A percentile compares a stretch with the other conserved stretches of the same genome.
Evolutionary conservation across 257 asterid genomes (phyloP).

Genomic region (Fraxinus excelsior): DNA sequence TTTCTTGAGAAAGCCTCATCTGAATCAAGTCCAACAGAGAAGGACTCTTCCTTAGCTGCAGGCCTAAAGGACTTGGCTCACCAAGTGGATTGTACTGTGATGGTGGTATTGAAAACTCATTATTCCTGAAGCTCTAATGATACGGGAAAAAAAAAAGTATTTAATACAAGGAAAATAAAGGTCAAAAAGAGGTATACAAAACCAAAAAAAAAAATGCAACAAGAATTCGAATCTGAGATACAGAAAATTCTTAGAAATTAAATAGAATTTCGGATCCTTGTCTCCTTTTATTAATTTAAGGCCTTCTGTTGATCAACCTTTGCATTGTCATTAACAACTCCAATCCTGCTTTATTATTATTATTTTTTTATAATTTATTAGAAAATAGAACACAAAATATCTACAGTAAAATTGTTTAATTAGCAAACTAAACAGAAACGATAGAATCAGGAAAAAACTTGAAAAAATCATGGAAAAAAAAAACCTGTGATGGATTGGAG

Average conservation of each 20-base stretch:
- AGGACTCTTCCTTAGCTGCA: constrained; percentile 52
- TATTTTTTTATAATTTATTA: neutral
- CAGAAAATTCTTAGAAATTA: neutral
- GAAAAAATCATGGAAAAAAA: neutral
- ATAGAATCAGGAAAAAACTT: neutral
- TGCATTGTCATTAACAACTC: neutral
- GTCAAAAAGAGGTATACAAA: neutral
- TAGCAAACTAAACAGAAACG: neutral
- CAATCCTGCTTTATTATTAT: neutral
- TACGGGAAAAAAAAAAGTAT: neutral
- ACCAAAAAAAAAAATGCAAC: neutral
- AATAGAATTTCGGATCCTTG: neutral
- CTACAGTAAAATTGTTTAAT: neutral
- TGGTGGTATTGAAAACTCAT: constrained; percentile 31
- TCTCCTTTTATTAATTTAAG: neutral
- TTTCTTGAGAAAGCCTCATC: constrained; percentile 41
- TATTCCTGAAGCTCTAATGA: constrained; percentile 32
- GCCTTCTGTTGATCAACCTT: neutral
- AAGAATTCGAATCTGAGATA: neutral
- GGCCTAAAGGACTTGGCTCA: constrained; percentile 62
- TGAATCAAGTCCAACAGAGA: constrained; percentile 54
- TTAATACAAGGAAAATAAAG: neutral
- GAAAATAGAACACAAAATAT: neutral
- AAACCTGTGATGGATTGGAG: constrained; percentile 28
- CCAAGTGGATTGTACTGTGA: constrained; percentile 45